These are phyloP conservation scores for Pachyrhizus erosus DNA, from an alignment of 306 rosid species.

Conservation along the genomic window DNA sequence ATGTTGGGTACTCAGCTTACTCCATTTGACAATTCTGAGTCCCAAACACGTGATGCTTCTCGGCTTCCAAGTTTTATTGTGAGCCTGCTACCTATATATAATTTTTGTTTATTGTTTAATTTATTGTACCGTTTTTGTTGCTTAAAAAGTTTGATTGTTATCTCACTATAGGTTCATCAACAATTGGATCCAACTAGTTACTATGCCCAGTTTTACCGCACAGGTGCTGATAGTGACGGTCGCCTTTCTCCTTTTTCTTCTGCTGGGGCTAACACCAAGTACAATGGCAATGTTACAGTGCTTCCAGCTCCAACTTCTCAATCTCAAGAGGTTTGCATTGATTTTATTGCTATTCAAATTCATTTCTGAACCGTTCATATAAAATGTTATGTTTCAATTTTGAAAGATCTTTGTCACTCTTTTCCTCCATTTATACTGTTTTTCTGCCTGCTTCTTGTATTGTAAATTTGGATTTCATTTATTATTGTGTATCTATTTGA, in stretches of 20 bases:
- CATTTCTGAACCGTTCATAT: conserved; percentile 1
- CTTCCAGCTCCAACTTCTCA: conserved; percentile 76
- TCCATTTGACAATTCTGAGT: conserved; percentile 76
- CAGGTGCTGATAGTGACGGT: conserved; percentile 85
- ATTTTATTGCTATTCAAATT: conserved; percentile 33
- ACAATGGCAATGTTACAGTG: conserved; percentile 74
- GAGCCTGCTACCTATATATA: conserved; percentile 48
- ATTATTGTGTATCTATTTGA: not conserved
- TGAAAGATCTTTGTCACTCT: not conserved
- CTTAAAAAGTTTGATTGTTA: conserved; percentile 31
- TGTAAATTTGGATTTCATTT: conserved; percentile 11
- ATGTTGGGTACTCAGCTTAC: conserved; percentile 79
- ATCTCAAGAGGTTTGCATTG: conserved; percentile 82
- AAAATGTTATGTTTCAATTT: conserved; percentile 3
- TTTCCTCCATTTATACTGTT: not conserved
- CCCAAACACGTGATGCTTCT: conserved; percentile 79
- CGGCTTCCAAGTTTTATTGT: conserved; percentile 84
- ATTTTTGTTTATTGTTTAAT: conserved; percentile 37
- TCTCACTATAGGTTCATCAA: conserved; percentile 71
- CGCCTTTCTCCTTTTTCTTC: conserved; percentile 87
- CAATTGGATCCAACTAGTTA: conserved; percentile 83
- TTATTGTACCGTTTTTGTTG: conserved; percentile 35
- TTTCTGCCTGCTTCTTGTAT: not conserved
- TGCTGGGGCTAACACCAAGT: conserved; percentile 72
- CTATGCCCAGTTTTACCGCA: conserved; percentile 85